Evolutionary conservation across 805 yeast genomes (phyloP), one percentile per base, ranked within the genome.

Genomic region (Saccharomyces kudriavzevii): DNA sequence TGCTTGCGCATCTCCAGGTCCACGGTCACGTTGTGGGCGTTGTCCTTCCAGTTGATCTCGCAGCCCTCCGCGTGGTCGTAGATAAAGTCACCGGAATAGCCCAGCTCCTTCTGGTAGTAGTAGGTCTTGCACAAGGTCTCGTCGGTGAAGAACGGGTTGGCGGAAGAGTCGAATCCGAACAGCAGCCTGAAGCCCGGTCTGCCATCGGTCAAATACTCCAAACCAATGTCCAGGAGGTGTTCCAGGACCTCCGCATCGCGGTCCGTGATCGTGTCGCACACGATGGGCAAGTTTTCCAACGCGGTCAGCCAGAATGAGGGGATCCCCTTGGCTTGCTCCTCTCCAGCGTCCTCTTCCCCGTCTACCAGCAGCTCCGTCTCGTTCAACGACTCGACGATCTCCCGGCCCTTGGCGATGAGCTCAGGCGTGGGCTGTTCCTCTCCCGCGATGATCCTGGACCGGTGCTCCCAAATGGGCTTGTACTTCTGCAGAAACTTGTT

Each of bases 251-350:
- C 96, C 50, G 85, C 80, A 71, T 94, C 99, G 66, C 96, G 82
- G 53, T 89, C 97, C 47, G 94, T 82, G 62, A 94, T 87, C 59
- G 89, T 83, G 57, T 90, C 95, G 31, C 89, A 80, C 49, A 91
- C 82, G 28, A 87, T 83, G 28, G 83, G 81, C 62, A 94, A 76
- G 73, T 91, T 94, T 70, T 87, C 92, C 71, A 94, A 76, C 5
- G 98, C 96, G 20, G 98, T 94, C 64, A 92, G 78, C 99, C 99
- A 94, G 77, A 94, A 94, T 49, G 87, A 83, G 54, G 99, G 98
- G 60, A 94, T 81, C 58, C 99, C 99, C 57, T 76, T 77, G 49
- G 76, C 72, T 22, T 70, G 75, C 29, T 70, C 76, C 0, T 65
- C 67, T 30, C 71, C 79, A n/a, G 71, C 78, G 17, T 72, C 79